Conservation (phyloP, 2,329 filamentous ascomycete genomes). For the Polychaeton citri region DNA sequence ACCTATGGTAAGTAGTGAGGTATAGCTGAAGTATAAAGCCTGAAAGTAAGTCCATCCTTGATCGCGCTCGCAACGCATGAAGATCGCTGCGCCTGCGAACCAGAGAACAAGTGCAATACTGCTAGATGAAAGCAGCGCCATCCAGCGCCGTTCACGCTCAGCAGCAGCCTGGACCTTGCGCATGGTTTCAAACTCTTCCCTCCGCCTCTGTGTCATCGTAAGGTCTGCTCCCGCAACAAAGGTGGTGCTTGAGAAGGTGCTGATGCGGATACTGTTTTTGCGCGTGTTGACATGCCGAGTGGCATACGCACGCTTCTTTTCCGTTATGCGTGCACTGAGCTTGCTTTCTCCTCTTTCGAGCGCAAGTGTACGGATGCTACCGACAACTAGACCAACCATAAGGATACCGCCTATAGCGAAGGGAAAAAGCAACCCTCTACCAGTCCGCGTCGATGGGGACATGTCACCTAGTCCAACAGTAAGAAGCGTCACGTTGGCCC, state of each 20-base stretch:
- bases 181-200: constrained; percentile 39
- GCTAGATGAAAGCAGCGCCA: constrained; percentile 25
- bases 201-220: constrained; percentile 24
- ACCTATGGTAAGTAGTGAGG: constrained; percentile 40
- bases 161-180: constrained; percentile 30
- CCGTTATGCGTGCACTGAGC: constrained; percentile 35
- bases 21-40: constrained; percentile 41
- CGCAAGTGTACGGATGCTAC: constrained; percentile 37
- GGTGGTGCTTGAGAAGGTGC: constrained; percentile 24
- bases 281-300: constrained; percentile 26
- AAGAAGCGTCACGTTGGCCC: constrained; percentile 42
- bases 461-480: constrained; percentile 42
- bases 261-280: constrained; percentile 29
- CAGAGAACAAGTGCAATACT: constrained; percentile 29
- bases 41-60: constrained; percentile 40
- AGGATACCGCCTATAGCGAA: constrained; percentile 43
- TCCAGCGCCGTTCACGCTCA: constrained; percentile 27
- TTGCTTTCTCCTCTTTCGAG: constrained; percentile 39
- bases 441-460: constrained; percentile 35
- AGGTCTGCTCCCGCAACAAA: constrained; percentile 30
- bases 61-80: constrained; percentile 32
- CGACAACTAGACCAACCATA: constrained; percentile 42
- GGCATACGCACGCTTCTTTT: constrained; percentile 33
- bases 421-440: constrained; percentile 38
- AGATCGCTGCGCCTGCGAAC: constrained; percentile 38